A percentile compares a stretch with the other conserved stretches of the same genome.
Conservation (phyloP, 371 early-diverging fungal genomes). For the Syncephalastrum racemosum region DNA sequence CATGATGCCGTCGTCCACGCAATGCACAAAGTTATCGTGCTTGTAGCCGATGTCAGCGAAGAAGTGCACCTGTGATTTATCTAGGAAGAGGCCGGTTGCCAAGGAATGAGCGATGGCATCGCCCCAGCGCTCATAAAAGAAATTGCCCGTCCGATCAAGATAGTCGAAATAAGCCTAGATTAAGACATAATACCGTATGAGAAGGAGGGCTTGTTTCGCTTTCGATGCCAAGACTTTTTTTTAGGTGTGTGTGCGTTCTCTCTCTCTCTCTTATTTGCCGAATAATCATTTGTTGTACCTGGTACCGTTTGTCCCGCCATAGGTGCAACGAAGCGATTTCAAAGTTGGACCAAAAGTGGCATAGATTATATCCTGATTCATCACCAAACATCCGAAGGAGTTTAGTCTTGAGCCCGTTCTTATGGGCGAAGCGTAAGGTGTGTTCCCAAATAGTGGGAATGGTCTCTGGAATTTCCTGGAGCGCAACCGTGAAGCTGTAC, state of each 20-base stretch:
- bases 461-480: conserved; percentile 80
- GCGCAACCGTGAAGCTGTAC: conserved; percentile 84
- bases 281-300: conserved; percentile 22
- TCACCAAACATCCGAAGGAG: conserved; percentile 44
- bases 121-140: conserved; percentile 97
- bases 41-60: conserved; percentile 87
- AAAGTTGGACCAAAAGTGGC: conserved; percentile 91
- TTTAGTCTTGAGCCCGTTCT: conserved; percentile 31
- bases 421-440: conserved; percentile 56
- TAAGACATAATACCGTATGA: background rate
- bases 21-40: conserved; percentile 44
- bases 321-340: conserved; percentile 87
- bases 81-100: conserved; percentile 79
- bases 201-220: background rate
- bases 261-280: background rate
- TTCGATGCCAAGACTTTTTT: background rate
- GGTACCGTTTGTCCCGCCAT: conserved; percentile 71
- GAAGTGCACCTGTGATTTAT: conserved; percentile 80
- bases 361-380: conserved; percentile 55
- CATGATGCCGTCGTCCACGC: conserved; percentile 33
- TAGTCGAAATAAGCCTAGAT: conserved; percentile 71
- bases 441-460: conserved; percentile 85
- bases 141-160: conserved; percentile 81
- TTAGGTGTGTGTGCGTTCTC: no score
- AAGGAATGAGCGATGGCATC: conserved; percentile 97